Base-by-base conservation (phyloP, 306 rosid genomes). In the Begonia masoniana region DNA sequence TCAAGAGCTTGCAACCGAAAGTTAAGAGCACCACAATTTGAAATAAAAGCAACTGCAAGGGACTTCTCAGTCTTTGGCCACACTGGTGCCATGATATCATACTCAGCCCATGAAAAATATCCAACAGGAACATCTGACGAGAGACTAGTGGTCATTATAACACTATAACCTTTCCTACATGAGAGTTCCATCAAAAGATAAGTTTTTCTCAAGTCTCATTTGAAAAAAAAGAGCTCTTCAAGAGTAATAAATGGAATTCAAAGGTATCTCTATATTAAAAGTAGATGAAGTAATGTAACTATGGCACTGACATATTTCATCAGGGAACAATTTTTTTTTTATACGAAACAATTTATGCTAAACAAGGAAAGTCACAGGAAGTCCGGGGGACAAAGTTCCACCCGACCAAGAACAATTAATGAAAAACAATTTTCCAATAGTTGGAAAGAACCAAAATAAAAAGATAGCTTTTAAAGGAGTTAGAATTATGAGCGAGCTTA, bases 21-120 rank as follows among this genome's bases (percentile, higher is more conserved):
- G 78, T 83, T 92, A 63, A 75, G 88, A 62, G 96, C 88, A 70
- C 82, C 99, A 45, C 99, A 92, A 66, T 86, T 92, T 64, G 96
- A 92, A 79, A 86, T 92, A 77, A 92, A 92, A 26, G 96, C 96
- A 66, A 88, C 99, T 63, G 96, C 99, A 62, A 83, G 80, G 71
- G 99, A 80, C 24, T 53, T 72, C 67, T 86, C 99, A 54, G 69
- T 92, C 81, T 92, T 92, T 51, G 88, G 87, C 74, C 52, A 68
- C 41, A 86, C 31, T 7, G 93, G 96, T 36, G 88, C 93, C 99
- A 92, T 92, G 63, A 92, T 77, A 62, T 92, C 85, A 68, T 92
- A 92, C 82, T 92, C 99, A 26, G 99, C 88, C 99, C 99, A 92
- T 36, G 99, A 92, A 67, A 92, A 92, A 71, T 92, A 92, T 70